phyloP scores from a whole-genome alignment of 306 rosid genomes.

The peach (Prunus persica) region DNA sequence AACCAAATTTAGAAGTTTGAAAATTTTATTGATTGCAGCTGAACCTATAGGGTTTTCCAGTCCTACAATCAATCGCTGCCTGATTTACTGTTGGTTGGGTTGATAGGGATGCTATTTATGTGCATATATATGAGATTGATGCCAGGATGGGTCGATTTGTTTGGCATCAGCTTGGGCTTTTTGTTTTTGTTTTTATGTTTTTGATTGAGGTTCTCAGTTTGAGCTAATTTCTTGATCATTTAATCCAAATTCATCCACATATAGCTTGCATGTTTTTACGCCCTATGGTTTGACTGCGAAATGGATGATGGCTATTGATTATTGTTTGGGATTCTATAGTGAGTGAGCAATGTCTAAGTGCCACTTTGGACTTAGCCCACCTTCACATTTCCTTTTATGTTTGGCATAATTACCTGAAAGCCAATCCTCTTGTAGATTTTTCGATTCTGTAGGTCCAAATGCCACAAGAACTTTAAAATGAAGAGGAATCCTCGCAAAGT shows the following conservation, averaged over 20 bases:
- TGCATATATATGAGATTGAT: not conserved
- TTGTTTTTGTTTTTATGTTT: not conserved
- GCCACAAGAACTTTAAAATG: conserved; percentile 98
- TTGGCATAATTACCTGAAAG: not conserved
- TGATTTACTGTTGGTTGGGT: not conserved
- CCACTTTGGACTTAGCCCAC: not conserved
- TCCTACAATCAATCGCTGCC: not conserved
- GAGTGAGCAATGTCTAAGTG: not conserved
- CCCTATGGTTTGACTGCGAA: not conserved
- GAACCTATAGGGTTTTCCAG: not conserved
- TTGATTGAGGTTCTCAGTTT: not conserved
- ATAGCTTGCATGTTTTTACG: not conserved
- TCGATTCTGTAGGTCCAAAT: conserved; percentile 84
- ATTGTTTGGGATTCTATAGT: not conserved
- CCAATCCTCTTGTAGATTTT: conserved; percentile 49
- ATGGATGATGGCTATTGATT: not conserved
- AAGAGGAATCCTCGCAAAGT: conserved; percentile 95
- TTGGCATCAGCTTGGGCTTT: not conserved
- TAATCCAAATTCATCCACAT: not conserved
- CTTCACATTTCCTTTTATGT: not conserved
- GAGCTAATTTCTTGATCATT: not conserved
- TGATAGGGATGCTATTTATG: conserved; percentile 1
- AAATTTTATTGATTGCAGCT: not conserved
- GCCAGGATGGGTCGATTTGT: not conserved
- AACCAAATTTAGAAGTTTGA: not conserved